Conservation (phyloP, 768 basidiomycete genomes). For the Suillus bovinus region DNA sequence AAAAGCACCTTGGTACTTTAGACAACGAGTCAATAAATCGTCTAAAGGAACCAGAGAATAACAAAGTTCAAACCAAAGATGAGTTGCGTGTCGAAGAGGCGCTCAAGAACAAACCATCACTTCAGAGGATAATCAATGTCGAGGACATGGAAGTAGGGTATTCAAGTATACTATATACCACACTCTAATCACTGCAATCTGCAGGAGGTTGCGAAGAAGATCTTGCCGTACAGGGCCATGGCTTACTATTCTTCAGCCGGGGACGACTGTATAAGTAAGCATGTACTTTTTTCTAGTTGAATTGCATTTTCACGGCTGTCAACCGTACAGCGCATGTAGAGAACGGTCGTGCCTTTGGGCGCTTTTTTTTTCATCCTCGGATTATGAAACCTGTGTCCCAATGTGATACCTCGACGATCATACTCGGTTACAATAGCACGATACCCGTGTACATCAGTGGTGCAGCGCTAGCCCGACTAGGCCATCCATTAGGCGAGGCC, state of each 20-base stretch:
- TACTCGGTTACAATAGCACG: slow-evolving; percentile 68
- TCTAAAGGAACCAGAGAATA: slow-evolving; percentile 38
- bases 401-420: slow-evolving; percentile 69
- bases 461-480: slow-evolving; percentile 81
- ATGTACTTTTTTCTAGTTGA: neutral
- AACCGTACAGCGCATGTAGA: slow-evolving; percentile 52
- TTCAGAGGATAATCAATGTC: slow-evolving; percentile 70
- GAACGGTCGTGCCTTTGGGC: slow-evolving; percentile 77
- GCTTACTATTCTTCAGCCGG: slow-evolving; percentile 87
- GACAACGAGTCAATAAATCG: slow-evolving; percentile 43
- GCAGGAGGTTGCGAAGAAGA: slow-evolving; percentile 68
- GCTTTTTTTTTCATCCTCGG: slow-evolving; percentile 86
- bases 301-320: slow-evolving; percentile 18
- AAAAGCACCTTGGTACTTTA: slow-evolving; percentile 74
- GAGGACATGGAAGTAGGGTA: slow-evolving; percentile 75
- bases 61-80: slow-evolving; percentile 60
- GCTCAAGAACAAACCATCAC: slow-evolving; percentile 58
- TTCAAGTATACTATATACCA: neutral
- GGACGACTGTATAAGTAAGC: slow-evolving; percentile 80
- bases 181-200: slow-evolving; percentile 4
- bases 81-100: slow-evolving; percentile 68
- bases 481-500: slow-evolving; percentile 86
- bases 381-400: slow-evolving; percentile 68
- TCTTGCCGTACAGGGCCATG: slow-evolving; percentile 72
- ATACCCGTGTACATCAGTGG: slow-evolving; percentile 85